Base-by-base conservation (phyloP, 306 rosid genomes). In the Ceratonia siliqua region DNA sequence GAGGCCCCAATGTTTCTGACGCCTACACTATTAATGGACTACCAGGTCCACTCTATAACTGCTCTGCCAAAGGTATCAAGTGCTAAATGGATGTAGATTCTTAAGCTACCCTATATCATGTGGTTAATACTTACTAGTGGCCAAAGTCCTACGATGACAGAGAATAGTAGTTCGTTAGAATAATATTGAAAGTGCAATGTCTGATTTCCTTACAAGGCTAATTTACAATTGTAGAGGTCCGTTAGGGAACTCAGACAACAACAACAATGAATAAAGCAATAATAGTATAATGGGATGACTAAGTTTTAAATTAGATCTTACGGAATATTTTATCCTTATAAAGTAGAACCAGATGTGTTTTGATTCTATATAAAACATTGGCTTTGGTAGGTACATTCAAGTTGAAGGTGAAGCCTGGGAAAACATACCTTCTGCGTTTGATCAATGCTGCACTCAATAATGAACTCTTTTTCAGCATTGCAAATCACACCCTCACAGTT, bases 1-100 rank as follows among this genome's bases (percentile, higher is more conserved):
- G 95, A 32, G 92, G 90, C 22, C 92, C 95, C 45, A 91, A 89
- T 70, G 97, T 91, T 32, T 91, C 97, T 3, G 91, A 91, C 74
- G 95, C 97, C 18, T 91, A 86, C 62, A 91, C 94, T 5, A 76
- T 91, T 6, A 89, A 91, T 71, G 95, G 97, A 21, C 85, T 91
- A 25, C 91, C 95, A 9, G 91, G 95, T 22, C 95, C 89, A 1
- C 55, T 91, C 39, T 89, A 87, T 52, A 91, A 87, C 57, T 84
- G 94, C 82, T 91, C 92, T 28, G 62, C 84, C n/a, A 87, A 85
- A 85, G 92, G 94, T 87, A 84, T 58, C 36, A 69, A 59, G 6
- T 65, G 18, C 41, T n/a, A 14, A 67, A 24, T 13, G 2, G 0
- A 69, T 22, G 25, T 30, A 24, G 27, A 1, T 5, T 21, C 25